phyloP scores from a whole-genome alignment of 352 stramenopile species.

The Nothophytophthora sp. region DNA sequence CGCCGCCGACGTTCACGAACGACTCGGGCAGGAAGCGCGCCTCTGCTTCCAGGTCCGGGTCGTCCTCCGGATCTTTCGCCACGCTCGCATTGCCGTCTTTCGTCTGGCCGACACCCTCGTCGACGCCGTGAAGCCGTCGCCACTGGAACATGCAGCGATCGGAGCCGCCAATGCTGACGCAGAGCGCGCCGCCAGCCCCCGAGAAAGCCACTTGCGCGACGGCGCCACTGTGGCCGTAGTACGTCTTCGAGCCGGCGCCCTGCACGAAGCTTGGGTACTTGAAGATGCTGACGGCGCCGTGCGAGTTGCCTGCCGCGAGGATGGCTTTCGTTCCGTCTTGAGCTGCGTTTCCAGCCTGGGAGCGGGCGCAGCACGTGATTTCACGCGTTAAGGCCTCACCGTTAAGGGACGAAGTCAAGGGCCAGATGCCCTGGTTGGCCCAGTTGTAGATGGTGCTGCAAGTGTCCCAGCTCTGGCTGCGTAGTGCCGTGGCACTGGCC shows the following conservation, averaged over 20 bases:
- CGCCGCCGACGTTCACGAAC: conserved; percentile 48
- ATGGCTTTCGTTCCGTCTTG: conserved; percentile 29
- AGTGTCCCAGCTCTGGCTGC: conserved; percentile 71
- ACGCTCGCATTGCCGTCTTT: conserved; percentile 19
- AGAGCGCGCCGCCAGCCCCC: conserved; percentile 38
- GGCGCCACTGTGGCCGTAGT: conserved; percentile 53
- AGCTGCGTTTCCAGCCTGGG: conserved; percentile 25
- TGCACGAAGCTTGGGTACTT: conserved; percentile 63
- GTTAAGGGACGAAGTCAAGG: conserved; percentile 22
- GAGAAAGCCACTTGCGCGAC: conserved; percentile 54
- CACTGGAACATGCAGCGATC: conserved; percentile 78
- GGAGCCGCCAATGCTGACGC: conserved; percentile 51
- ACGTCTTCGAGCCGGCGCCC: conserved; percentile 58
- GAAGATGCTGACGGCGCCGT: conserved; percentile 55
- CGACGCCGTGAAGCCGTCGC: conserved; percentile 41
- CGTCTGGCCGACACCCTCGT: conserved; percentile 8
- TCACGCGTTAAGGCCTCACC: conserved; percentile 22
- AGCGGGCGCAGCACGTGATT: conserved; percentile 51
- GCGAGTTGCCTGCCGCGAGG: conserved; percentile 48
- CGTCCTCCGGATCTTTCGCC: conserved; percentile 54
- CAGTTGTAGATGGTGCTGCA: conserved; percentile 80
- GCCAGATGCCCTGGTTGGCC: conserved; percentile 73
- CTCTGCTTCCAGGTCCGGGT: conserved; percentile 53
- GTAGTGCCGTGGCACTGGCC: conserved; percentile 66
- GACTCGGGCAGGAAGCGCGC: conserved; percentile 56